These are phyloP conservation scores for Colletotrichum orchidophilum DNA, from an alignment of 2,329 filamentous ascomycete genomes.

Conservation along the genomic window DNA sequence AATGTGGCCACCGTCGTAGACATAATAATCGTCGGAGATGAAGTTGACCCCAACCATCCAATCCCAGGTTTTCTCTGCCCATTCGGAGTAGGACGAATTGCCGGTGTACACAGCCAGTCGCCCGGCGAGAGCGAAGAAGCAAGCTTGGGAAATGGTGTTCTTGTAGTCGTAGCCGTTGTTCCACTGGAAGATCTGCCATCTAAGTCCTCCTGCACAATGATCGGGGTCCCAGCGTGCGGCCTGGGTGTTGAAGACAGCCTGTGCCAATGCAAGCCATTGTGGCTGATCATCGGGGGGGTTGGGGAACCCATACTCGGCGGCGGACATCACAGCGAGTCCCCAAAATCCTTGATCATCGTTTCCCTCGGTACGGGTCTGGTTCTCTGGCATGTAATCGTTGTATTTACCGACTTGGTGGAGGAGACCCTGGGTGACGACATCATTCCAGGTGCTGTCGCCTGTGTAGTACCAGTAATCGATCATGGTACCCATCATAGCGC, in stretches of 20 bases:
- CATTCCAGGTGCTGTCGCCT: conserved; percentile 76
- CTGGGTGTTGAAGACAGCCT: conserved; percentile 85
- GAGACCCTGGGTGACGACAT: conserved; percentile 72
- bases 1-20: conserved; percentile 71
- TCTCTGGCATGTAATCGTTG: conserved; percentile 80
- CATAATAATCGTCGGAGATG: conserved; percentile 66
- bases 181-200: conserved; percentile 87
- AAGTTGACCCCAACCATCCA: conserved; percentile 70
- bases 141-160: conserved; percentile 70
- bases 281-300: conserved; percentile 66
- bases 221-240: conserved; percentile 75
- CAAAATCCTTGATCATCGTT: conserved; percentile 83
- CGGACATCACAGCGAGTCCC: conserved; percentile 75
- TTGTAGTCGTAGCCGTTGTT: conserved; percentile 86
- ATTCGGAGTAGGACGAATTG: conserved; percentile 79
- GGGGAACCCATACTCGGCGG: conserved; percentile 75
- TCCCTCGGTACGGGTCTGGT: conserved; percentile 74
- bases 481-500: conserved; percentile 75
- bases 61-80: conserved; percentile 78
- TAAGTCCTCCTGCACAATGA: conserved; percentile 77
- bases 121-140: conserved; percentile 71
- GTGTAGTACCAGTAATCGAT: conserved; percentile 90
- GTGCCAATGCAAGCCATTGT: conserved; percentile 76
- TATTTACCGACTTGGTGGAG: conserved; percentile 78
- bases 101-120: conserved; percentile 80